Percentiles rank a stretch among this genome's conserved stretches.
These are phyloP conservation scores for Phytopythium aichiense DNA, from an alignment of 352 stramenopile species.

Conservation along the genomic window DNA sequence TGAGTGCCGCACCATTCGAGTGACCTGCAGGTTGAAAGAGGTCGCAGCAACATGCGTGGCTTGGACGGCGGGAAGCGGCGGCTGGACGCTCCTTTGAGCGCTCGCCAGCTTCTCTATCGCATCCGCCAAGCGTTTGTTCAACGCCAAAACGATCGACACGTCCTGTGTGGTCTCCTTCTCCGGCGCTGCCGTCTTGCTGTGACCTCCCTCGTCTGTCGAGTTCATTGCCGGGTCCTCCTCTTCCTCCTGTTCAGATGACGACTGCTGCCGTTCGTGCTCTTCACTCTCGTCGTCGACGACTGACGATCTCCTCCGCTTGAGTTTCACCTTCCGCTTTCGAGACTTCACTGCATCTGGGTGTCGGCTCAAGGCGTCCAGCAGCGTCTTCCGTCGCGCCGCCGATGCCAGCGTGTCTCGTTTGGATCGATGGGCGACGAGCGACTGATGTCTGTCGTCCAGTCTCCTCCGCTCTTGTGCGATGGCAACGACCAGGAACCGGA, in stretches of 20 bases:
- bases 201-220: not conserved
- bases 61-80: constrained; percentile 18
- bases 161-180: not conserved
- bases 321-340: constrained; percentile 3
- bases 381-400: constrained; percentile 1
- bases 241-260: not conserved
- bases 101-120: constrained; percentile 20
- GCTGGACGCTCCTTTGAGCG: not conserved
- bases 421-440: not conserved
- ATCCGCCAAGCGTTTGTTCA: constrained; percentile 12
- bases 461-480: constrained; percentile 20
- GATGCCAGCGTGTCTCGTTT: constrained; percentile 8
- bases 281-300: not conserved
- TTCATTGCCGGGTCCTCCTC: not conserved
- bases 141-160: not conserved
- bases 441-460: not conserved
- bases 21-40: constrained; percentile 35
- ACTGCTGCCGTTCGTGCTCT: not conserved
- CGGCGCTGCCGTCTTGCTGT: not conserved
- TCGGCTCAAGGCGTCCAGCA: not conserved
- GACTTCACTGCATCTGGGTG: not conserved
- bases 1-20: constrained; percentile 22
- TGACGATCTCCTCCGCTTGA: not conserved
- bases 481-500: constrained; percentile 42
- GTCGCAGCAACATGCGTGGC: constrained; percentile 35